Base-by-base conservation (phyloP, 1,139 yeast species). In the Candida freyschussii region DNA sequence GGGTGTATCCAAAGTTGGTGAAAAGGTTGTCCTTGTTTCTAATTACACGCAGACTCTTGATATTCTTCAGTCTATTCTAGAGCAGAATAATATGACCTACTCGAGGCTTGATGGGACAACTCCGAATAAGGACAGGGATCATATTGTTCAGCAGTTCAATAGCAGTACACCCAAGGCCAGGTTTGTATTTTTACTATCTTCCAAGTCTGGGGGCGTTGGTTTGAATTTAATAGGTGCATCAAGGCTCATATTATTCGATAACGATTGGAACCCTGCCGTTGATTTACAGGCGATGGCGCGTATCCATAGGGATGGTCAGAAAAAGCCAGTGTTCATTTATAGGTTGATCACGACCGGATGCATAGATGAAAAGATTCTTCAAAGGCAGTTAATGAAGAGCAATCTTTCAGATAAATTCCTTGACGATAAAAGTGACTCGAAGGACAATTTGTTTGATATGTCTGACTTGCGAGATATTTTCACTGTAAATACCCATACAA, bases 251-350 rank as follows among this genome's bases (percentile, higher is more conserved):
- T 59, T 91, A 16, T 83, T 83, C 50, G 97, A 87, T 51, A 83
- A 89, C 41, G 96, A 87, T 52, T 85, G 95, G 95, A 91, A 93
- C 45, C 98, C 98, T 0, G 76, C 96, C 0, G 72, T 83, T 10
- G 99, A 91, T 55, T 58, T 83, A 18, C 99, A 91, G 56, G 95
- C 97, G 0, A 86, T 91, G 95, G 95, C 96, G 1, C 63, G 99
- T 42, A 80, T 91, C 6, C 96, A 89, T 52, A 65, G 99, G 45
- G 96, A 91, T 55, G 98, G 98, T 0, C 98, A 91, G 55, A 69
- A 60, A 33, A 69, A 62, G 32, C 89, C 87, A 0, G 94, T 89
- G 8, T 82, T 63, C 52, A 79, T 91, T 18, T 93, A 91, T 53
- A 67, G 98, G 43, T 57, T 91, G n/a, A 61, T 82, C 30, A 80